Evolutionary conservation across 169 alveolate species (phyloP), one percentile per base, ranked within the genome.

Genomic region (Eimeria acervulina): DNA sequence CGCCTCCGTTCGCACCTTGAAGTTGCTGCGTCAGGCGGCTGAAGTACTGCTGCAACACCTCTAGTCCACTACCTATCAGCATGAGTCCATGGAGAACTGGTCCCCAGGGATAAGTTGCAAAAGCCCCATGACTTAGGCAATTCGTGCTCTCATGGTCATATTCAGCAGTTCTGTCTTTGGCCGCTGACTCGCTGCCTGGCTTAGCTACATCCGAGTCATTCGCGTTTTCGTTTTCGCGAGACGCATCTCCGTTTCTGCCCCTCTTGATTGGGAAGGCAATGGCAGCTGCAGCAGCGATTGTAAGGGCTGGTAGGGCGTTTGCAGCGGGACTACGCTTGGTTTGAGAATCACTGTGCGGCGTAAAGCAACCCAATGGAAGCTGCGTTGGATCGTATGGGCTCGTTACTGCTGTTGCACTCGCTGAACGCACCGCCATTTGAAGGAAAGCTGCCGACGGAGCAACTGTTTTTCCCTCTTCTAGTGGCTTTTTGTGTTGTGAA

Each of bases 261-360:
- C 88, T 42, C 59, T 78, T 7, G 66, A 42, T 28, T 2, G 88
- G 88, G 42, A 42, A 78, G 38, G 66, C 88, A 42, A 78, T 15
- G n/a, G 19, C 38, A 78, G 66, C 66, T 78, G 88, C 88, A 42
- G 44, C 88, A 8, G 88, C 88, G n/a, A 78, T 26, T 40, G 88
- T 47, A 26, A 78, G 66, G 88, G 66, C 88, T 42, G 88, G 42
- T 2, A 26, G 6, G 42, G 44, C 38, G n/a, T 78, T 78, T 40
- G 88, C 36, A 42, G 26, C 42, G 40, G 21, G 8, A 26, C 88
- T 26, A n/a, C 88, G 63, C 88, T 76, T 28, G 33, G 59, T 23
- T 78, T n/a, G 66, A 17, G 66, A 26, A 66, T 44, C 63, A 26
- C 13, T 47, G 2, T 42, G 61, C 40, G 85, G 59, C 55, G 26